These are phyloP conservation scores for Clarkia xantiana DNA, from an alignment of 345 rosid genomes.

Conservation along the genomic window DNA sequence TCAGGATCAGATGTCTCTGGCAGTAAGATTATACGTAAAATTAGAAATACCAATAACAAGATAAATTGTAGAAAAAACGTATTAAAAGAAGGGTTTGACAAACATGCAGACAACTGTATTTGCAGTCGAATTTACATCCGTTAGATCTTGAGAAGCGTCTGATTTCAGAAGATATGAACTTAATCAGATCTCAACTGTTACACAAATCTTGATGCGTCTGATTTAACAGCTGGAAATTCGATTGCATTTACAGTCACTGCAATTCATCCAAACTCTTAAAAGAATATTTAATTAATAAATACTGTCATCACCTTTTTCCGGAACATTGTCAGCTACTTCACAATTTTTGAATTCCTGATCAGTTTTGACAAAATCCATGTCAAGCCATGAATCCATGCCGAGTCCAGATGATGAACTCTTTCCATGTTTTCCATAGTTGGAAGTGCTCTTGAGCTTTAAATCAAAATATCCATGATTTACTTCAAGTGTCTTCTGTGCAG, in stretches of 20 bases:
- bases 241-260: no score
- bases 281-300: conserved; percentile 9
- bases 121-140: no score
- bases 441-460: conserved; percentile 28
- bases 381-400: conserved; percentile 40
- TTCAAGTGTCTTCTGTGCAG: conserved; percentile 30
- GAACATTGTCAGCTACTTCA: conserved; percentile 31
- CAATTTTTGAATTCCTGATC: conserved; percentile 35
- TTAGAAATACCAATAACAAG: conserved; percentile 18
- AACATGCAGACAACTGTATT: no score
- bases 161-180: no score
- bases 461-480: conserved; percentile 24
- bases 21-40: conserved; percentile 20
- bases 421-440: conserved; percentile 22
- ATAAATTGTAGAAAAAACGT: neutral
- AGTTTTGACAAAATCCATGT: conserved; percentile 26
- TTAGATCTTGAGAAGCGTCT: no score
- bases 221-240: no score
- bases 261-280: no score
- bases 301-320: conserved; percentile 42
- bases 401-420: conserved; percentile 31
- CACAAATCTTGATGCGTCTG: no score
- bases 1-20: conserved; percentile 32
- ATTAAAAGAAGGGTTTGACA: no score
- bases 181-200: no score